Conservation (phyloP, 1,284 basidiomycete genomes). For the Trametes hirsuta region DNA sequence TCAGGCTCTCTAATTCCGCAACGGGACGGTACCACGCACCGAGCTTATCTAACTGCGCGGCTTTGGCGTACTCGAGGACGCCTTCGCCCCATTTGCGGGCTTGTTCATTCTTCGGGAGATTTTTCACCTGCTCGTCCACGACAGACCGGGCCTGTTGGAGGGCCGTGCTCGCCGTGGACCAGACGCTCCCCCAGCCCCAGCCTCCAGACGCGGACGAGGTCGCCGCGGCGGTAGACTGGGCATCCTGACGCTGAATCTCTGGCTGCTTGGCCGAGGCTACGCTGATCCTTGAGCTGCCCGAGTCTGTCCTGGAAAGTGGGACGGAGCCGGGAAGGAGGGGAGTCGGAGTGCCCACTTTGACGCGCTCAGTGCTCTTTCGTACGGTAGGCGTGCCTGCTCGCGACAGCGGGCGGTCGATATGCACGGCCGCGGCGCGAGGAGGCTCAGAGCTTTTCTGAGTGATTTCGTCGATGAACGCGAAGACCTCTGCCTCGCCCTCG, state of each 20-base stretch:
- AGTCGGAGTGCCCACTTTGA: conserved; percentile 61
- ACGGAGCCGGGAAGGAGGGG: conserved; percentile 36
- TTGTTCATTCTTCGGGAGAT: conserved; percentile 80
- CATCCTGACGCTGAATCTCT: conserved; percentile 26
- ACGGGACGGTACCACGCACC: conserved; percentile 45
- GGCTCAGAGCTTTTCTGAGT: conserved; percentile 87
- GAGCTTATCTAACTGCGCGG: conserved; percentile 79
- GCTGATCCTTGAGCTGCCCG: conserved; percentile 30
- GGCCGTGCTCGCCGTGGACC: conserved; percentile 86
- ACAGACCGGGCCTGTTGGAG: conserved; percentile 84
- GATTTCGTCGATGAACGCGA: conserved; percentile 94
- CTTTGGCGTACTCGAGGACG: conserved; percentile 46
- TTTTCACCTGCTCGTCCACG: conserved; percentile 91
- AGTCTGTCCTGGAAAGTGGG: conserved; percentile 42
- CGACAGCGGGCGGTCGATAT: conserved; percentile 62
- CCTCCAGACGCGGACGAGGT: conserved; percentile 39
- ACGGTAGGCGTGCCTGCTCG: conserved; percentile 73
- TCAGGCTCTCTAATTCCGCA: background rate
- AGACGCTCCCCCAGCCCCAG: conserved; percentile 86
- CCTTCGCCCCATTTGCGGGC: conserved; percentile 75
- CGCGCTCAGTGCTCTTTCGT: conserved; percentile 77
- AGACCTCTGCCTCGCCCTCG: conserved; percentile 76
- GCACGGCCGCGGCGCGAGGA: conserved; percentile 56
- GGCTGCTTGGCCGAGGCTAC: conserved; percentile 30
- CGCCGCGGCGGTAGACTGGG: conserved; percentile 17